Conservation (phyloP, 2,329 filamentous ascomycete genomes). For the Mollisiaceae sp. region DNA sequence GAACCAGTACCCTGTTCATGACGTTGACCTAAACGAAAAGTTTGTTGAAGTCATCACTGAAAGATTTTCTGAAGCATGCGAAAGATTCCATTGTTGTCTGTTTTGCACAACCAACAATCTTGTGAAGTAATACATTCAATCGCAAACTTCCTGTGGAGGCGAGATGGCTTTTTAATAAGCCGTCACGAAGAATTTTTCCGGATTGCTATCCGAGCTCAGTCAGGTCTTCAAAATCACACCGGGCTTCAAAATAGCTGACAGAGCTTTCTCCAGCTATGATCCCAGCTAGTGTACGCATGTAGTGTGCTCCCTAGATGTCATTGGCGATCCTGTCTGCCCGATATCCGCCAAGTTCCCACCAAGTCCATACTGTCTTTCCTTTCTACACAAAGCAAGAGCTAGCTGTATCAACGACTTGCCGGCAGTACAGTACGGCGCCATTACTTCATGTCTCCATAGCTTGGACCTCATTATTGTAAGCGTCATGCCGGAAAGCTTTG, state of each 20-base stretch:
- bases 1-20: slow-evolving; percentile 10
- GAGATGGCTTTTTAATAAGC: neutral
- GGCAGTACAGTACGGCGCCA: neutral
- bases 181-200: neutral
- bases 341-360: neutral
- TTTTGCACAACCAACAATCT: neutral
- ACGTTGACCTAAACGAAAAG: slow-evolving; percentile 8
- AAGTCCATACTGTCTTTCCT: neutral
- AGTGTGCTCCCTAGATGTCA: neutral
- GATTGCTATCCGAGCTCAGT: neutral
- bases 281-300: slow-evolving; percentile 9
- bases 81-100: neutral
- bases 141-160: neutral
- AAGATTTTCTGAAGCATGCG: neutral
- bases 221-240: neutral
- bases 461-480: neutral
- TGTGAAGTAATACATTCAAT: neutral
- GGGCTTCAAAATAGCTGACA: neutral
- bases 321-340: neutral
- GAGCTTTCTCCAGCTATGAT: slow-evolving; percentile 7
- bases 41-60: slow-evolving; percentile 25
- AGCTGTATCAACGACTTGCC: neutral
- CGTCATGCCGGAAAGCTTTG: slow-evolving; percentile 14
- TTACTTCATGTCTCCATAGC: slow-evolving; percentile 14
- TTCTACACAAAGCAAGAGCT: neutral